Percentiles rank a stretch among this genome's conserved stretches.
These are phyloP conservation scores for Blastobotrys indianensis DNA, from an alignment of 1,139 yeast genomes.

Conservation along the genomic window DNA sequence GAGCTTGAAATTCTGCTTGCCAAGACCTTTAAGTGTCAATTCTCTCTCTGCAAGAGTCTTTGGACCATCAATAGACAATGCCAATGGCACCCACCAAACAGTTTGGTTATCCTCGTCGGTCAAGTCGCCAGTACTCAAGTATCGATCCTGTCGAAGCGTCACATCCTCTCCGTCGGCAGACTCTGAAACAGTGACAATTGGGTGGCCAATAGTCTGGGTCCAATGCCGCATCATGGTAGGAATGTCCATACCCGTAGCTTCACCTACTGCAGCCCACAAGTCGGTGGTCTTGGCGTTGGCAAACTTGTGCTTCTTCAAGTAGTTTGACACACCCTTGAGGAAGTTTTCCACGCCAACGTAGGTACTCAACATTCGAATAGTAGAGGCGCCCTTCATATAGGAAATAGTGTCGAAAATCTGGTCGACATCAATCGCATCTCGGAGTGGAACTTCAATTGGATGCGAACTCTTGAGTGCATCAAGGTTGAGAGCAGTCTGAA, in stretches of 20 bases:
- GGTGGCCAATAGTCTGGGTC: slow-evolving; percentile 81
- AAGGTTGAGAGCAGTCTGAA: slow-evolving; percentile 63
- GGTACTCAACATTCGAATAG: slow-evolving; percentile 70
- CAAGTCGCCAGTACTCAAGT: slow-evolving; percentile 73
- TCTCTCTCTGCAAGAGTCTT: slow-evolving; percentile 53
- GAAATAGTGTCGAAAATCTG: slow-evolving; percentile 86
- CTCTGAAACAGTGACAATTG: slow-evolving; percentile 61
- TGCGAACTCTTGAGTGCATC: slow-evolving; percentile 78
- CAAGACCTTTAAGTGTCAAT: slow-evolving; percentile 38
- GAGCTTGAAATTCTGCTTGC: slow-evolving; percentile 54
- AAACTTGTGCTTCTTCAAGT: slow-evolving; percentile 64
- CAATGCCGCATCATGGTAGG: slow-evolving; percentile 68
- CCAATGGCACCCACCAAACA: slow-evolving; percentile 79
- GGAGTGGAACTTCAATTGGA: slow-evolving; percentile 82
- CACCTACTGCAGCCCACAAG: slow-evolving; percentile 70
- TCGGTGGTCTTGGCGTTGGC: slow-evolving; percentile 75
- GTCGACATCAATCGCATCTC: slow-evolving; percentile 74
- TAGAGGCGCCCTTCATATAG: slow-evolving; percentile 75
- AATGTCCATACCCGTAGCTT: slow-evolving; percentile 71
- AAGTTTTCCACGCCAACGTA: slow-evolving; percentile 71
- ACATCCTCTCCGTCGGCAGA: slow-evolving; percentile 36
- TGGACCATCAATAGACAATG: slow-evolving; percentile 54
- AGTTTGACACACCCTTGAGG: slow-evolving; percentile 69
- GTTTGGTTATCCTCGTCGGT: slow-evolving; percentile 63
- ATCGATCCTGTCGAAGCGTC: slow-evolving; percentile 63